Evolutionary conservation across 1,284 basidiomycete genomes (phyloP), one percentile per base, ranked within the genome.

Genomic region (Rhodotorula sp.): DNA sequence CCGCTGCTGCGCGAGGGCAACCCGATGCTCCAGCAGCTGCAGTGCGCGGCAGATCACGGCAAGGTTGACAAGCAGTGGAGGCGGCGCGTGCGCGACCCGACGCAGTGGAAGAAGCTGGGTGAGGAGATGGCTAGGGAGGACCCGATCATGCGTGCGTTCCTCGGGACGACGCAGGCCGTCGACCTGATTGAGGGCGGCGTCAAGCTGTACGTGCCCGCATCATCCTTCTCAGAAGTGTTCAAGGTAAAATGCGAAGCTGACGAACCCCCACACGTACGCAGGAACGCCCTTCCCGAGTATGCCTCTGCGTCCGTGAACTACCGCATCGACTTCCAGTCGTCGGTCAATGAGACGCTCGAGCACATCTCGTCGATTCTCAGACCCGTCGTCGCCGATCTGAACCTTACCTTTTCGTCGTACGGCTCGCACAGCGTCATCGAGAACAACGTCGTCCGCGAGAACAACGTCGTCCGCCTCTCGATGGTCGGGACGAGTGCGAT

Each of bases 121-220:
- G 78, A 80, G 36, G 74, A 80, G 37, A 74, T 88, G 36, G 78
- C 84, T 0, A 81, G 83, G 51, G 69, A 80, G 22, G 81, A 85
- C 59, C 79, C 79, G 25, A 37, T 80, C 8, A 79, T 83, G 64
- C 82, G 82, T 57, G 84, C 84, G 69, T 76, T 87, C 34, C 81
- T 88, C 27, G 83, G 85, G 44, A 91, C 89, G 4, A 90, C 89
- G 0, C 89, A 90, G 78, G 90, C 90, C 2, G 84, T 88, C 51
- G 89, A 90, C 77, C 79, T 90, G 13, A 84, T 90, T 54, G 78
- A 83, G 13, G 89, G 89, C 5, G 89, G 90, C 27, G 87, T 89
- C 55, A 90, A 91, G 81, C 83, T 84, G 69, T 66, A 48, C 41
- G 63, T 41, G 3, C 0, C 22, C 1, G 27, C 37, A 12, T 32